Conservation (phyloP, 192 early-diverging fungal species). For the Dissophora ornata region DNA sequence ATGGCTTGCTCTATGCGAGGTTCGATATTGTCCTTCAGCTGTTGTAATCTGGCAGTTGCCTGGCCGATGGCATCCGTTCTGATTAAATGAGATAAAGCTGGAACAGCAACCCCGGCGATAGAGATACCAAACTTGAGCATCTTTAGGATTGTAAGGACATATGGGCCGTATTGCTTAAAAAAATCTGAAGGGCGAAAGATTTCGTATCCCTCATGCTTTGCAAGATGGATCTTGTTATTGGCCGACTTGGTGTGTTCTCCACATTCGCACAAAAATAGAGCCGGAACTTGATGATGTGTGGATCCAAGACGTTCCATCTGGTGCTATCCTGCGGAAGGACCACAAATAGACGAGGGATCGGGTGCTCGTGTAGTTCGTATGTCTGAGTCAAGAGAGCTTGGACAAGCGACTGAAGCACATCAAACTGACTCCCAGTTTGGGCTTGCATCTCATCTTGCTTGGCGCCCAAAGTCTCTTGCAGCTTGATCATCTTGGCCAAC, state of each 20-base stretch:
- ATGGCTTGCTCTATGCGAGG: slow-evolving; percentile 4
- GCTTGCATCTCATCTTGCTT: no score
- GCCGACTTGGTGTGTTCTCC: neutral
- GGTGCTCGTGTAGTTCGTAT: no score
- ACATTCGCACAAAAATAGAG: no score
- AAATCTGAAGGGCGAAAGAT: slow-evolving; percentile 4
- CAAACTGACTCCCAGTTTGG: no score
- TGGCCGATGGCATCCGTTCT: neutral
- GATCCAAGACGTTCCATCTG: neutral
- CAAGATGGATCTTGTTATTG: slow-evolving; percentile 5
- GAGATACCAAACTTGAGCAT: slow-evolving; percentile 8
- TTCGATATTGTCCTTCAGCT: neutral
- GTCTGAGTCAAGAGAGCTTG: no score
- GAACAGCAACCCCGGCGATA: slow-evolving; percentile 2
- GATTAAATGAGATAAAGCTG: neutral
- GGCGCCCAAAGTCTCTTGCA: no score
- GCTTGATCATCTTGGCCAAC: no score
- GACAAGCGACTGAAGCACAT: no score
- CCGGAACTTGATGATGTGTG: neutral
- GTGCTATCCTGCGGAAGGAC: neutral
- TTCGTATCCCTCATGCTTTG: slow-evolving; percentile 3
- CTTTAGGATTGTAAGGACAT: slow-evolving; percentile 10
- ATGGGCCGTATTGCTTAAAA: neutral
- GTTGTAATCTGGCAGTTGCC: neutral
- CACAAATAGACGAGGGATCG: no score